phyloP scores from a whole-genome alignment of 257 asterid genomes.

The Scutellaria galericulata region DNA sequence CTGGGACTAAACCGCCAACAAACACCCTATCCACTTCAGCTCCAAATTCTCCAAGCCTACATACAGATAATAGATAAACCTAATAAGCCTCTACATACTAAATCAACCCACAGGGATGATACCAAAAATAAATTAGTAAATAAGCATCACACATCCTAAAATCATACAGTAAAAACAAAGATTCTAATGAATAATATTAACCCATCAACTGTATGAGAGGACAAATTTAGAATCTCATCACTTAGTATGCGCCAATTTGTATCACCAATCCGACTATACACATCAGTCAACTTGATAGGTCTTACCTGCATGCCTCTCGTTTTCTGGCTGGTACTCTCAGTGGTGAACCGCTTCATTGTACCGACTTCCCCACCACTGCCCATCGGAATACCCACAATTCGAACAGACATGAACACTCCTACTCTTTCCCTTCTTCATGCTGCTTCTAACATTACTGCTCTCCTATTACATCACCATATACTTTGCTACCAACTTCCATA shows the following conservation, averaged over 20 bases:
- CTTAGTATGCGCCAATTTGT: constrained; percentile 75
- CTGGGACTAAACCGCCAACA: constrained; percentile 98
- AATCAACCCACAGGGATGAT: no score
- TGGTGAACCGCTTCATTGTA: constrained; percentile 64
- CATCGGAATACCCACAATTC: no score
- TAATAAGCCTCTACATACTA: background rate
- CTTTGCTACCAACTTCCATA: constrained; percentile 47
- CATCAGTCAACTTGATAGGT: constrained; percentile 74
- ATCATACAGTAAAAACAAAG: background rate
- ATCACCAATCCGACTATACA: constrained; percentile 54
- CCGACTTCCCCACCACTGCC: constrained; percentile 98
- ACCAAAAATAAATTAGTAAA: no score
- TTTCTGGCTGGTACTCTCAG: constrained; percentile 44
- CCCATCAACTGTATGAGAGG: background rate
- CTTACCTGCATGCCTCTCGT: constrained; percentile 58
- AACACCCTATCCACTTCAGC: constrained; percentile 96
- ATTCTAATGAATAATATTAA: background rate
- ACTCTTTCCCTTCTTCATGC: constrained; percentile 63
- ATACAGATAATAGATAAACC: constrained; percentile 20
- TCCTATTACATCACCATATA: constrained; percentile 56
- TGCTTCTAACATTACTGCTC: constrained; percentile 43
- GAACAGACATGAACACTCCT: constrained; percentile 74
- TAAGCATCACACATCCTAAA: constrained; percentile 21
- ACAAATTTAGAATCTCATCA: background rate
- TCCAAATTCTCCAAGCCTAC: constrained; percentile 85